Conservation (phyloP, 345 rosid genomes). For the Populus nigra region DNA sequence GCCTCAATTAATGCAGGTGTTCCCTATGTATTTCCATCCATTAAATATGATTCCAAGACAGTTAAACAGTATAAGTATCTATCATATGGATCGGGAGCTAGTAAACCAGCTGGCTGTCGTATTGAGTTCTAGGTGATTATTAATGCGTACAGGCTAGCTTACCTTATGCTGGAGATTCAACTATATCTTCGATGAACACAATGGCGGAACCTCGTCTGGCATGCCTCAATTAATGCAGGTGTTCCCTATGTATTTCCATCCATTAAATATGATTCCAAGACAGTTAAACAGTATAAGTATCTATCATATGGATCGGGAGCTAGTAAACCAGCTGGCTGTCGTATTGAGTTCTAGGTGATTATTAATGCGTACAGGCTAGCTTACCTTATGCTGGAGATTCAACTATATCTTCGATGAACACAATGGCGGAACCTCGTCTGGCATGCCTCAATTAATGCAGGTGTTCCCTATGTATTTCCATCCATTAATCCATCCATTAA, state of each 20-base stretch:
- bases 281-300: background rate
- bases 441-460: conserved; percentile 57
- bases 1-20: conserved; percentile 63
- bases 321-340: background rate
- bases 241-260: background rate
- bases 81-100: background rate
- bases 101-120: background rate
- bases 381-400: conserved; percentile 48
- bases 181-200: conserved; percentile 45
- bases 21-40: background rate
- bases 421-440: conserved; percentile 43
- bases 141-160: conserved; percentile 45
- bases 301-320: background rate
- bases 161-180: conserved; percentile 41
- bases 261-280: background rate
- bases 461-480: conserved; percentile 18
- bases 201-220: conserved; percentile 43
- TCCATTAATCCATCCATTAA: background rate
- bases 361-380: conserved; percentile 39
- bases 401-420: conserved; percentile 45
- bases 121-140: background rate
- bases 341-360: background rate
- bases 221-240: conserved; percentile 65
- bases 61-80: background rate
- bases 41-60: background rate